Conservation (phyloP, 2,329 filamentous ascomycete species). For the Monosporascus sp. region DNA sequence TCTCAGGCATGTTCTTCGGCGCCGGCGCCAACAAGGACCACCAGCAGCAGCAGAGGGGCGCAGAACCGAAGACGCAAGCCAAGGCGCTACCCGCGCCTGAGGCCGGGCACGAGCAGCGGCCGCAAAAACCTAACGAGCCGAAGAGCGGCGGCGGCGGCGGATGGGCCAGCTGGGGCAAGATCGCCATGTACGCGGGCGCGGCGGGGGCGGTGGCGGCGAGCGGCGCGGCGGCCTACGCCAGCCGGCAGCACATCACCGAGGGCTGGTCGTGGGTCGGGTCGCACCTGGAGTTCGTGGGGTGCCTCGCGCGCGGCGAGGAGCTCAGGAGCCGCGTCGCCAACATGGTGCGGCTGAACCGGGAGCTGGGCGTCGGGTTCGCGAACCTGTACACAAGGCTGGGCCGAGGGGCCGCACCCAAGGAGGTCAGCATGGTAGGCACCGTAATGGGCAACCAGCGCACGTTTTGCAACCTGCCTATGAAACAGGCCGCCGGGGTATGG, state of each 20-base stretch:
- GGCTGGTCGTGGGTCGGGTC: slow-evolving; percentile 80
- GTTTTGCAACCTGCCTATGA: slow-evolving; percentile 77
- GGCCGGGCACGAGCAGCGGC: slow-evolving; percentile 37
- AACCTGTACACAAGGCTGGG: slow-evolving; percentile 87
- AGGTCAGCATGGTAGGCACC: slow-evolving; percentile 48
- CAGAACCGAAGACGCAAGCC: slow-evolving; percentile 26
- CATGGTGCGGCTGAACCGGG: slow-evolving; percentile 58
- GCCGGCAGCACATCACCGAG: slow-evolving; percentile 71
- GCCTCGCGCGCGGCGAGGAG: slow-evolving; percentile 78
- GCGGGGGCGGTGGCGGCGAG: slow-evolving; percentile 78
- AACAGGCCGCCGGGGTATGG: slow-evolving; percentile 53
- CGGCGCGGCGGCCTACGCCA: slow-evolving; percentile 79
- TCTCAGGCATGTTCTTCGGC: slow-evolving; percentile 65
- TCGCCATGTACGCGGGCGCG: slow-evolving; percentile 81
- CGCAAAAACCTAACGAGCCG: slow-evolving; percentile 18
- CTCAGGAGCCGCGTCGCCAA: slow-evolving; percentile 67
- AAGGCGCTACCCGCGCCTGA: slow-evolving; percentile 31
- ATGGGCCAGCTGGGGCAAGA: slow-evolving; percentile 80
- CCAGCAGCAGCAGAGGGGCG: slow-evolving; percentile 13
- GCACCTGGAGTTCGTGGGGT: slow-evolving; percentile 91
- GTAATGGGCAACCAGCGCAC: slow-evolving; percentile 70
- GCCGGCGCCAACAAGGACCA: slow-evolving; percentile 25
- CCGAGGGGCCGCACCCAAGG: slow-evolving; percentile 52
- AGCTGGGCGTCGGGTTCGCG: slow-evolving; percentile 69
- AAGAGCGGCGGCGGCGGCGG: slow-evolving; percentile 19